phyloP scores from a whole-genome alignment of 1,284 basidiomycete genomes.

The Tetrapyrgos nigripes region DNA sequence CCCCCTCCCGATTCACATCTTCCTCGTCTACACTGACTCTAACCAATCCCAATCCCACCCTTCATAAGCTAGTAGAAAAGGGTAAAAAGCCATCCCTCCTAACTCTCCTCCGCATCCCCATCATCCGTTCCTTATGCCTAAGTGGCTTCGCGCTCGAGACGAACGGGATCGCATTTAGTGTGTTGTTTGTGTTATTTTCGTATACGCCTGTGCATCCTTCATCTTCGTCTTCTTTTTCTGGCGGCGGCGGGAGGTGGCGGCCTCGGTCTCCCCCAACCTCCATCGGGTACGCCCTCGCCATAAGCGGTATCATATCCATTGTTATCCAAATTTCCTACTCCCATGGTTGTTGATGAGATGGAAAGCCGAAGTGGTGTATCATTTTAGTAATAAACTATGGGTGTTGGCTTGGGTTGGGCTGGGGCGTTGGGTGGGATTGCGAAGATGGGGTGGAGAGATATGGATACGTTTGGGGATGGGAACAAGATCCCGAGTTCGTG shows the following conservation, averaged over 20 bases:
- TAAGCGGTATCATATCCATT: slow-evolving; percentile 47
- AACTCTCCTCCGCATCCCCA: slow-evolving; percentile 52
- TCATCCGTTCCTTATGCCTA: slow-evolving; percentile 56
- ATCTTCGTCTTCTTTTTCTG: no score
- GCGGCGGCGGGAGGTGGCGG: slow-evolving; percentile 67
- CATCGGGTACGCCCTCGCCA: slow-evolving; percentile 60
- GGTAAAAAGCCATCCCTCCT: slow-evolving; percentile 34
- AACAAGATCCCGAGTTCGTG: slow-evolving; percentile 24
- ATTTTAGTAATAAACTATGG: slow-evolving; percentile 51
- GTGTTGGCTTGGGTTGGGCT: slow-evolving; percentile 44
- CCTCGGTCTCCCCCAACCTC: slow-evolving; percentile 26
- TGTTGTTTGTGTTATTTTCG: slow-evolving; percentile 72
- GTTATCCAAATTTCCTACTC: slow-evolving; percentile 52
- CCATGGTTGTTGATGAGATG: slow-evolving; percentile 48
- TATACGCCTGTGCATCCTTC: slow-evolving; percentile 70
- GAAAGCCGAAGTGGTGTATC: slow-evolving; percentile 48
- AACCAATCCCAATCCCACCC: background rate
- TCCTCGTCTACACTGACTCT: background rate
- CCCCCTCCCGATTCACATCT: background rate
- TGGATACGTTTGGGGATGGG: slow-evolving; percentile 28
- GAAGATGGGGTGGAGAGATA: slow-evolving; percentile 29
- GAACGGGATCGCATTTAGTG: slow-evolving; percentile 65
- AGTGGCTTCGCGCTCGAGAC: slow-evolving; percentile 65
- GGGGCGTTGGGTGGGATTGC: slow-evolving; percentile 49
- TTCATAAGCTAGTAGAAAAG: no score